Evolutionary conservation across 2,329 filamentous ascomycete species (phyloP), one percentile per base, ranked within the genome.

Genomic region (Talaromyces sp.): DNA sequence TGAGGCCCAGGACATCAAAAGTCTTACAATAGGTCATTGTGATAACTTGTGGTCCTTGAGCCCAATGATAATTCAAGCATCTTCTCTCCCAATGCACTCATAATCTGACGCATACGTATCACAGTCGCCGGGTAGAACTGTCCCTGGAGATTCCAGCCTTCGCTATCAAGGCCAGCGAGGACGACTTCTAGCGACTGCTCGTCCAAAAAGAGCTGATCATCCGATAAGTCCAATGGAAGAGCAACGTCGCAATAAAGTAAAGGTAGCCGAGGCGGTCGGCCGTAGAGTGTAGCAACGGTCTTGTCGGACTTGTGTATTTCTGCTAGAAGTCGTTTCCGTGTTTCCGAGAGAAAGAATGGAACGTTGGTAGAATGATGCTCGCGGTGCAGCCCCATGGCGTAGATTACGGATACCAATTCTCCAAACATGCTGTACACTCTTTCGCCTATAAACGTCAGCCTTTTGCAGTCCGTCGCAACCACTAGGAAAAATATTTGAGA

Each of bases 341-440:
- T 69, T 45, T 75, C 70, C 3, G 63, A 68, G 27, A 75, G 66
- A 40, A 72, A 74, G 19, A 74, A 73, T 0, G 73, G 72, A 8
- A 70, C 65, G 31, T 63, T 51, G 10, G 29, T 45, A 45, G 58
- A 66, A 61, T 36, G 25, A 34, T 58, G 47, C 29, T 59, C 19
- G 19, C 59, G 34, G 53, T 66, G 64, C 13, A 66, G 31, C 5
- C 59, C 64, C 58, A 66, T 58, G 27, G 66, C 63, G 43, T 67
- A 68, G 38, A 69, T 65, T 47, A 56, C 64, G 19, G 66, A 68
- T 51, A 68, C 58, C 10, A 69, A 47, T 29, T 70, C 66, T 2
- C 69, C 70, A 53, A 70, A 66, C 15, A 67, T 31, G 27, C 34
- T 58, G 40, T 63, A 66, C 13, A 63, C 2, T 31, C 51, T 34